Conservation (phyloP, 1,284 basidiomycete species). For the Tilletia setariae region DNA sequence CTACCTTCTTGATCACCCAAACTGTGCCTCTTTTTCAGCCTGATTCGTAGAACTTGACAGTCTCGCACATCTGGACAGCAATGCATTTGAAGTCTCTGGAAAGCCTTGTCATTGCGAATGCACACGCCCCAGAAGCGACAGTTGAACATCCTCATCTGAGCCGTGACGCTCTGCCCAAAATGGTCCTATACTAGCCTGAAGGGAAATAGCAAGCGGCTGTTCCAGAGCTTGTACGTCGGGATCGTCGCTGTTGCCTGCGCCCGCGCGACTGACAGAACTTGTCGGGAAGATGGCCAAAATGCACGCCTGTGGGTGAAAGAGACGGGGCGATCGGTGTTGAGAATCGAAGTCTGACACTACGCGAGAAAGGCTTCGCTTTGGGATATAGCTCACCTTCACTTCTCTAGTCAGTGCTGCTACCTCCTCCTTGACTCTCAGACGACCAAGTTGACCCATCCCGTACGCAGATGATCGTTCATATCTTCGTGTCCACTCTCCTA, state of each 20-base stretch:
- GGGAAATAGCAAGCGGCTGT: neutral
- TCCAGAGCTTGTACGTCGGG: neutral
- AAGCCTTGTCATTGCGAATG: neutral
- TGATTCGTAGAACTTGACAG: too few relatives aligned
- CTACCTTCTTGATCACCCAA: too few relatives aligned
- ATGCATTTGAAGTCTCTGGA: neutral
- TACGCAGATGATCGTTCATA: slow-evolving; percentile 11
- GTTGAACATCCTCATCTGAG: slow-evolving; percentile 1
- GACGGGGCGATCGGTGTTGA: neutral
- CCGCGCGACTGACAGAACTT: neutral
- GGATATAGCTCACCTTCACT: slow-evolving; percentile 2
- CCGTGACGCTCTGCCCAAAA: neutral
- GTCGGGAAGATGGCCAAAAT: neutral
- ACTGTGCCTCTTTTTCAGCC: too few relatives aligned
- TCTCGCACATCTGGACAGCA: too few relatives aligned
- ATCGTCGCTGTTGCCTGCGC: neutral
- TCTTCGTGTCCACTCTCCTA: slow-evolving; percentile 6
- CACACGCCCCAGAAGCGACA: neutral
- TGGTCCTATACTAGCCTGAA: slow-evolving; percentile 4
- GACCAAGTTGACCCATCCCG: slow-evolving; percentile 2
- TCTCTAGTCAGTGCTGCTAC: slow-evolving; percentile 1
- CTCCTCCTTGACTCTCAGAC: slow-evolving; percentile 3
- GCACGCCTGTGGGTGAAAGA: neutral
- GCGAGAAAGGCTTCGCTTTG: neutral
- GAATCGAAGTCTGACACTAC: too few relatives aligned